Evolutionary conservation across 2,329 filamentous ascomycete genomes (phyloP).

Genomic region (Clonostachys rhizophaga): DNA sequence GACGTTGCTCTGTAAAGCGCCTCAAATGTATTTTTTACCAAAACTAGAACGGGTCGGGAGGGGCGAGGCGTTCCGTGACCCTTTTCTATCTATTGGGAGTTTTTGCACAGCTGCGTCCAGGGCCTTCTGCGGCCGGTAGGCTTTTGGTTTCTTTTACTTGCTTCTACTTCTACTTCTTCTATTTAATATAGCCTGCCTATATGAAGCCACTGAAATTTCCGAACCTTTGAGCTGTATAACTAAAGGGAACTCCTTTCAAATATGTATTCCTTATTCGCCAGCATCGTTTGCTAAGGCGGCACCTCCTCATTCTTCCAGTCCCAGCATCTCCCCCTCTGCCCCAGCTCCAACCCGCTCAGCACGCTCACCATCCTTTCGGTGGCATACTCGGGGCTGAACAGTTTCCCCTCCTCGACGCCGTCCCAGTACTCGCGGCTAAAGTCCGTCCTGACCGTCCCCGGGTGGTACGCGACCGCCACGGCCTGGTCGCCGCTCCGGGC

Average conservation of each 20-base stretch:
- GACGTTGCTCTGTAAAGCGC: constrained; percentile 51
- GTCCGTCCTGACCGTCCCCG: constrained; percentile 74
- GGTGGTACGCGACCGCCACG: constrained; percentile 68
- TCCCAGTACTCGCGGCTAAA: constrained; percentile 70
- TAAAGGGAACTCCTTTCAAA: neutral
- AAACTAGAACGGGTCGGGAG: no score
- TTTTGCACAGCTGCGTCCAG: neutral
- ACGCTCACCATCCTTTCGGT: constrained; percentile 61
- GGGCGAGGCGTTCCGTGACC: no score
- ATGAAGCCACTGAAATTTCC: no score
- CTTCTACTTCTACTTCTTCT: neutral
- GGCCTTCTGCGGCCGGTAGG: neutral
- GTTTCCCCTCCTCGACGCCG: constrained; percentile 51
- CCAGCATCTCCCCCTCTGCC: constrained; percentile 60
- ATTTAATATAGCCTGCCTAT: no score
- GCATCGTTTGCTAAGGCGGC: constrained; percentile 34
- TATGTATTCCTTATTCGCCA: no score
- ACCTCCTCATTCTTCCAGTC: constrained; percentile 66
- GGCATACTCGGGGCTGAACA: constrained; percentile 64
- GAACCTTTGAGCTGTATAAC: no score
- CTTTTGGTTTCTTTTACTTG: neutral
- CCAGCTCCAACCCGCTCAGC: constrained; percentile 38
- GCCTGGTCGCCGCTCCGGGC: constrained; percentile 55
- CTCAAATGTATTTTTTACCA: no score
- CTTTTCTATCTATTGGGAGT: no score